Base-by-base conservation (phyloP, 1,139 yeast genomes). In the Yamadazyma aaseri region DNA sequence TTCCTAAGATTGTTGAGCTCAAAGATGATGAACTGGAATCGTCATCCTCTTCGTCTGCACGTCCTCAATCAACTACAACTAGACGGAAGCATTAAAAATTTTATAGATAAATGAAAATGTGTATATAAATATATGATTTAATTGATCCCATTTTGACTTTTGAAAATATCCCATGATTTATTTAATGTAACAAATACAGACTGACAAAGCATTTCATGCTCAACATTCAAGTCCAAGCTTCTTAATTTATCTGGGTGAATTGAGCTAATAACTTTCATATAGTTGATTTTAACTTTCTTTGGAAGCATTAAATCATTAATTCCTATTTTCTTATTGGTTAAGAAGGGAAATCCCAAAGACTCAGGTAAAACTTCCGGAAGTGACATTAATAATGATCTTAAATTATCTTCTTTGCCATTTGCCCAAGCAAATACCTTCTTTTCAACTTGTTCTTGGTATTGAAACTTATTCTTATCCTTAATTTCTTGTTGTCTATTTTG, bases 201-300 rank as follows among this genome's bases (percentile, higher is more conserved):
- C 49, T 89, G 92, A 20, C 97, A 94, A 33, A 90, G 68, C 82
- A 90, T 76, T 54, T 82, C 82, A 40, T 79, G 77, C 47, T 86
- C 92, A n/a, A 78, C 64, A 20, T 63, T 59, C 6, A 80, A 60
- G 21, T 69, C 65, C 17, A 49, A 42, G 35, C 46, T 51, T 12
- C 49, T 43, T 26, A 89, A 64, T 57, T 94, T 94, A 57, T 94
- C 98, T 0, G 98, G 98, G 54, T 94, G 99, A 5, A 94, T 87
- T 46, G 82, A 79, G 21, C 96, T 81, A 27, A 89, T 94, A 1
- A 96, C 97, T 57, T 87, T 92, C 90, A 94, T 76, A 58, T 92
- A 94, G 21, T 71, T 71, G 29, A 90, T 65, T 56, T 92, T 90
- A 28, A 90, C 97, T 54, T 85, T 89, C 49, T 87, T 89, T n/a